A percentile compares a stretch with the other conserved stretches of the same genome.
Conservation (phyloP, 768 basidiomycete species). For the Leccinellum luteum region DNA sequence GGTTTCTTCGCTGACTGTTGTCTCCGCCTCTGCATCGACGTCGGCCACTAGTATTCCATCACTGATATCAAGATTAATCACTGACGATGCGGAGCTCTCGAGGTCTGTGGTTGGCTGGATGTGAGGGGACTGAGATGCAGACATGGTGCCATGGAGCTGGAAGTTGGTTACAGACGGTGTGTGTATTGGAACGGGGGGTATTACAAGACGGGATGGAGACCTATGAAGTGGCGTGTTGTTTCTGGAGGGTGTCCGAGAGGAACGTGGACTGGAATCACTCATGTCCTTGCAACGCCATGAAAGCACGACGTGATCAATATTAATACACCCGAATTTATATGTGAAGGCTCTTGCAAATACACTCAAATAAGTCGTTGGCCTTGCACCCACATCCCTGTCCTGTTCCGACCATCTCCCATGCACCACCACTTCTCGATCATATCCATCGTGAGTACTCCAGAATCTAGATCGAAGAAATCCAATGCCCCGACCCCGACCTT, state of each 20-base stretch:
- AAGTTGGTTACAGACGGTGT: slow-evolving; percentile 57
- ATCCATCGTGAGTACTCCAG: slow-evolving; percentile 39
- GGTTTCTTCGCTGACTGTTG: slow-evolving; percentile 51
- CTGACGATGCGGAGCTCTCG: slow-evolving; percentile 70
- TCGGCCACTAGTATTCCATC: slow-evolving; percentile 75
- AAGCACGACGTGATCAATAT: neutral
- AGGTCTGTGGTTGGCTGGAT: slow-evolving; percentile 37
- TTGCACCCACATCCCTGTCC: slow-evolving; percentile 72
- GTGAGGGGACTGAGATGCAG: slow-evolving; percentile 25
- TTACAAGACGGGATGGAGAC: slow-evolving; percentile 52
- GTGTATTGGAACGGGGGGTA: slow-evolving; percentile 50
- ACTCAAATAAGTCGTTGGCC: slow-evolving; percentile 37
- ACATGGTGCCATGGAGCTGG: slow-evolving; percentile 44
- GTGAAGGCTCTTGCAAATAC: slow-evolving; percentile 6
- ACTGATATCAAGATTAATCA: slow-evolving; percentile 60
- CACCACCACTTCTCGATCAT: slow-evolving; percentile 92
- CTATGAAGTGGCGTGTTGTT: slow-evolving; percentile 34
- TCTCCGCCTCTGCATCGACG: slow-evolving; percentile 59
- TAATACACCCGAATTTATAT: neutral
- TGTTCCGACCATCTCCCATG: slow-evolving; percentile 67
- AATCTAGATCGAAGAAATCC: slow-evolving; percentile 59
- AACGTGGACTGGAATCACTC: slow-evolving; percentile 24
- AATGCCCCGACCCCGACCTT: slow-evolving; percentile 56
- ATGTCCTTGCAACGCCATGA: slow-evolving; percentile 18
- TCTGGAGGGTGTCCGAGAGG: slow-evolving; percentile 34